Conservation (phyloP, 1,139 yeast species). For the Hansenula anomala region DNA sequence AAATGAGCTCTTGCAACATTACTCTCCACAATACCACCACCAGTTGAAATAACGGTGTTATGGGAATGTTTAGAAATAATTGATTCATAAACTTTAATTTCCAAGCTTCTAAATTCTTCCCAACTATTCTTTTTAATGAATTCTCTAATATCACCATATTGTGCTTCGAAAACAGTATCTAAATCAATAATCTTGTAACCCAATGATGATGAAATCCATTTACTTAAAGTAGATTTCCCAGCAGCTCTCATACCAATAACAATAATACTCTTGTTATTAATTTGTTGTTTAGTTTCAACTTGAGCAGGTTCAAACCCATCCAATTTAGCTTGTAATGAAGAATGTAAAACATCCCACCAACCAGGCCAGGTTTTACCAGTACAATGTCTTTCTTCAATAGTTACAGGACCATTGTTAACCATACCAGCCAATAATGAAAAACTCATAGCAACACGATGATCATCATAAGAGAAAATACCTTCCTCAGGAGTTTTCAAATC, state of each 20-base stretch:
- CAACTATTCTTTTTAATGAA: conserved; percentile 72
- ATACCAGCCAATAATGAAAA: conserved; percentile 75
- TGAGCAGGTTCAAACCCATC: conserved; percentile 57
- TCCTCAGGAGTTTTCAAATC: conserved; percentile 47
- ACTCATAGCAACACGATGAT: conserved; percentile 98
- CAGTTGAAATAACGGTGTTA: conserved; percentile 75
- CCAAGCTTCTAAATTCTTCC: conserved; percentile 77
- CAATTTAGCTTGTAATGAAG: conserved; percentile 56
- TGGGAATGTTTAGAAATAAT: conserved; percentile 41
- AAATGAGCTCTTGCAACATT: conserved; percentile 60
- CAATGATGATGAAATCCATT: conserved; percentile 69
- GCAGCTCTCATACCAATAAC: conserved; percentile 98
- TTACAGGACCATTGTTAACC: conserved; percentile 49
- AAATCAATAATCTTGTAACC: conserved; percentile 76
- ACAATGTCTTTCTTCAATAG: conserved; percentile 81
- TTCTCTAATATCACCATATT: conserved; percentile 54
- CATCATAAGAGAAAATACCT: conserved; percentile 82
- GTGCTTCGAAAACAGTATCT: conserved; percentile 65
- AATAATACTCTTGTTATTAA: conserved; percentile 41
- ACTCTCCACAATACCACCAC: conserved; percentile 93
- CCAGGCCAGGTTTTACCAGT: conserved; percentile 99
- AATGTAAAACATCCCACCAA: conserved; percentile 94
- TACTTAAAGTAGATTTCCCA: conserved; percentile 85
- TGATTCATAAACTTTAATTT: conserved; percentile 53
- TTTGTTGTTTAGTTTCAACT: conserved; percentile 15